Evolutionary conservation across 139 green algal genomes (phyloP), one percentile per base, ranked within the genome.

Genomic region (Micractinium sp.): DNA sequence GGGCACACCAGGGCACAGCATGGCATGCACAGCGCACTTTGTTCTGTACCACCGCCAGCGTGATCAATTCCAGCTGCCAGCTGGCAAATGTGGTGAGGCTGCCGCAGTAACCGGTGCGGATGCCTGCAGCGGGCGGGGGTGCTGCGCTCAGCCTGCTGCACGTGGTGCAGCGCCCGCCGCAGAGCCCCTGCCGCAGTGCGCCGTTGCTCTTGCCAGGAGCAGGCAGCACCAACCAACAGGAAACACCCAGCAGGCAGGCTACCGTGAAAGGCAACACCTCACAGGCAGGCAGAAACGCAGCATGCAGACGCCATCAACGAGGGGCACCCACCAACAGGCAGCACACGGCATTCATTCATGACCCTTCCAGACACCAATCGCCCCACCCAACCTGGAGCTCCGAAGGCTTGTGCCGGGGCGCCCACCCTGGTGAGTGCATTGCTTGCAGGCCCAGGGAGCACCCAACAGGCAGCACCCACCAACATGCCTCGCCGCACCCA

Each of bases 31-130:
- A 23, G 12, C 83, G 9, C 38, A 67, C 83, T 66, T 81, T 39
- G 47, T 88, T 91, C 31, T 61, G 25, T 63, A 41, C 2, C 0
- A 96, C 85, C 81, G 96, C 95, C 15, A 84, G 23, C 7, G 90
- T 83, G 53, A 95, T 90, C 66, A 92, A 76, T 77, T 95, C 91
- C n/a, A 94, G 25, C 23, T 94, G 86, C 96, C 96, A 98, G 85
- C 92, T 94, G 5, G 95, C 93, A 89, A 98, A 98, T 0, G 96
- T 98, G 4, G 96, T 98, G 14, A 98, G 87, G 4, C 92, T 97
- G 38, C 96, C 96, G 79, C 96, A 98, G 67, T 94, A 97, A 0
- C 96, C 96, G 0, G 96, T 98, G 25, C 96, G 91, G 66, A 98
- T 83, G 47, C 96, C 96, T 90, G 85, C 38, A 66, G 41, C 25